phyloP scores from a whole-genome alignment of 768 basidiomycete genomes.

The Podaxis pistillaris region DNA sequence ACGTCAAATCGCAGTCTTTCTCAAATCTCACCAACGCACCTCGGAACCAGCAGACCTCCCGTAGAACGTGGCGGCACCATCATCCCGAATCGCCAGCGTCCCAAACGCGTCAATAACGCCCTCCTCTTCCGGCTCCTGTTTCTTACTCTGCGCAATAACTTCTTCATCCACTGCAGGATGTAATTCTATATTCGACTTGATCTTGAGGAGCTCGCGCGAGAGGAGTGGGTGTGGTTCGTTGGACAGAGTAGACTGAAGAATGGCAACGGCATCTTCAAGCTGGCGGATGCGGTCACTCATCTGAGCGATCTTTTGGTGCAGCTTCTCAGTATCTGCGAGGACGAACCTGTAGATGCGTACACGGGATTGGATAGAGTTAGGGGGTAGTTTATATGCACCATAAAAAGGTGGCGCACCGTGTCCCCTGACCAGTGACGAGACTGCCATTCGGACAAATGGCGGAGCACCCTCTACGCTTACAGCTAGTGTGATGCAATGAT shows the following conservation, averaged over 20 bases:
- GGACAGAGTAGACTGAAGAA: constrained; percentile 48
- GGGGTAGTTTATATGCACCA: too few relatives aligned
- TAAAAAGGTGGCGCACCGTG: constrained; percentile 44
- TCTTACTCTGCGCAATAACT: constrained; percentile 39
- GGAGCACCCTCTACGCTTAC: constrained; percentile 72
- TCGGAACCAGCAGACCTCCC: constrained; percentile 73
- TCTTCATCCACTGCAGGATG: constrained; percentile 51
- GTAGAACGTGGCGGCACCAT: constrained; percentile 70
- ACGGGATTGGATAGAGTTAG: too few relatives aligned
- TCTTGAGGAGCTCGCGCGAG: constrained; percentile 54
- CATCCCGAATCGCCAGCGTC: constrained; percentile 65
- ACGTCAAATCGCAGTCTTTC: constrained; percentile 10
- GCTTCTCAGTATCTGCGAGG: constrained; percentile 66
- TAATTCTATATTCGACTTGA: constrained; percentile 70
- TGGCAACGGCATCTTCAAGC: constrained; percentile 65
- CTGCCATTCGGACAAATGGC: constrained; percentile 80
- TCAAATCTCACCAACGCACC: constrained; percentile 35
- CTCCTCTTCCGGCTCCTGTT: constrained; percentile 38
- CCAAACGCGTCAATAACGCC: constrained; percentile 70
- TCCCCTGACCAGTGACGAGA: constrained; percentile 75
- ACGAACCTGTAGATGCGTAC: constrained; percentile 48
- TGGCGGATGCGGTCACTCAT: constrained; percentile 74
- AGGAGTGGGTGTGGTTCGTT: constrained; percentile 60
- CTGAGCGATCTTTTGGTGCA: constrained; percentile 63
- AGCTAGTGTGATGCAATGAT: constrained; percentile 28